These are phyloP conservation scores for Microcyclosporella mali DNA, from an alignment of 2,329 filamentous ascomycete genomes.

Conservation along the genomic window DNA sequence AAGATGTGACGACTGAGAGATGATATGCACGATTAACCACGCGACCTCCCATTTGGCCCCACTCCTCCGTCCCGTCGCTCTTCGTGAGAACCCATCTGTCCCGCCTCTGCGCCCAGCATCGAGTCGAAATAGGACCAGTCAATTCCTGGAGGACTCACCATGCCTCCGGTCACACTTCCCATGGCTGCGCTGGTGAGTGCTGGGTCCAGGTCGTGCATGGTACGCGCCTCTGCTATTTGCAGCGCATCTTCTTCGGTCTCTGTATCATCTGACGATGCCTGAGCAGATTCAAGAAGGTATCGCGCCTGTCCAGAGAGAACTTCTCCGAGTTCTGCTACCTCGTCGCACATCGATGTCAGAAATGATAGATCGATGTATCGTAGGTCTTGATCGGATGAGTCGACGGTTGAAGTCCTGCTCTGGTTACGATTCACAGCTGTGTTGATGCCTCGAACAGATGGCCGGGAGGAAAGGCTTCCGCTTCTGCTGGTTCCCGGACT, in stretches of 20 bases:
- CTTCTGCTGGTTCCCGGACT: background rate
- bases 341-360: conserved; percentile 5
- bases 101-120: conserved; percentile 5
- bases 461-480: background rate
- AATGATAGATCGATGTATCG: conserved; percentile 4
- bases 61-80: background rate
- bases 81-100: background rate
- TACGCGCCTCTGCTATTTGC: background rate
- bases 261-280: background rate
- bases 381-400: background rate
- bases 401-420: no score
- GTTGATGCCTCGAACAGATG: background rate
- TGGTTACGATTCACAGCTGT: background rate
- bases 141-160: conserved; percentile 5
- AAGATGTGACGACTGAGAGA: no score
- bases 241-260: background rate
- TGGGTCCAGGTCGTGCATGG: background rate
- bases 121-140: conserved; percentile 14
- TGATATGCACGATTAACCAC: no score
- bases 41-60: no score
- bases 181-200: background rate
- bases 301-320: conserved; percentile 2
- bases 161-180: conserved; percentile 1
- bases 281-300: background rate
- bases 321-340: conserved; percentile 9